A percentile compares a stretch with the other conserved stretches of the same genome.
Conservation (phyloP, 805 yeast genomes). For the Wickerhamomyces rabaulensis region DNA sequence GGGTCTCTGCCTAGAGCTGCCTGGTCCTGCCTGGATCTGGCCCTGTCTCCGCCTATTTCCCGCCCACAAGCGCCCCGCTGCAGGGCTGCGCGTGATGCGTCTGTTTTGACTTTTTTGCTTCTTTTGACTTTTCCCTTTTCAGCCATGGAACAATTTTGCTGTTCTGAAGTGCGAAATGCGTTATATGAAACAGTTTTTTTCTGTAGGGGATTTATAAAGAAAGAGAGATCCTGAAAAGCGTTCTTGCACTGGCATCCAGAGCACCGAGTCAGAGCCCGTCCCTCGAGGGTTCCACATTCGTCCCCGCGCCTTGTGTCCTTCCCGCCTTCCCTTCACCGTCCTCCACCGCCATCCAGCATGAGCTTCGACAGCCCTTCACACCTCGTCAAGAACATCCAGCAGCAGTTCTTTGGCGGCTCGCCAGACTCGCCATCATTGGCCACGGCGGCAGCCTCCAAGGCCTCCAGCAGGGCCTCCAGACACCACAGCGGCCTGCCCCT, state of each 20-base stretch:
- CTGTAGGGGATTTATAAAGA: neutral
- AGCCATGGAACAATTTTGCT: neutral
- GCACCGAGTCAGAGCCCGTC: neutral
- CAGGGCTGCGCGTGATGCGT: neutral
- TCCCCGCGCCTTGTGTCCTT: no score
- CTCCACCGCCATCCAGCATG: conserved; percentile 6
- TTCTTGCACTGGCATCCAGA: neutral
- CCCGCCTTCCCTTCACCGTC: neutral
- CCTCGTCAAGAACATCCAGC: conserved; percentile 16
- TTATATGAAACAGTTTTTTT: neutral
- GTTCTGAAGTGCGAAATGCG: neutral
- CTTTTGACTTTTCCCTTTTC: neutral
- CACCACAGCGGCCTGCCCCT: conserved; percentile 7
- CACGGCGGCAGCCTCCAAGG: conserved; percentile 4
- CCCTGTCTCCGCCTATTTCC: neutral
- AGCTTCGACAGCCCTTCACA: conserved; percentile 20
- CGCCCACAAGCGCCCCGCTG: neutral
- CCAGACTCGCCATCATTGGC: conserved; percentile 25
- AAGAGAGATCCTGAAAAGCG: neutral
- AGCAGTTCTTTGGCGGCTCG: conserved; percentile 17
- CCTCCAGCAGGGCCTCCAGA: conserved; percentile 9
- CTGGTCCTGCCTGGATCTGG: no score
- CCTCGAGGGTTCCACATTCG: neutral
- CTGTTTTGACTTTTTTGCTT: neutral
- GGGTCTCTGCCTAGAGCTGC: no score